Evolutionary conservation across 2,329 filamentous ascomycete species (phyloP).

Genomic region (Cladosporium sphaerospermum): DNA sequence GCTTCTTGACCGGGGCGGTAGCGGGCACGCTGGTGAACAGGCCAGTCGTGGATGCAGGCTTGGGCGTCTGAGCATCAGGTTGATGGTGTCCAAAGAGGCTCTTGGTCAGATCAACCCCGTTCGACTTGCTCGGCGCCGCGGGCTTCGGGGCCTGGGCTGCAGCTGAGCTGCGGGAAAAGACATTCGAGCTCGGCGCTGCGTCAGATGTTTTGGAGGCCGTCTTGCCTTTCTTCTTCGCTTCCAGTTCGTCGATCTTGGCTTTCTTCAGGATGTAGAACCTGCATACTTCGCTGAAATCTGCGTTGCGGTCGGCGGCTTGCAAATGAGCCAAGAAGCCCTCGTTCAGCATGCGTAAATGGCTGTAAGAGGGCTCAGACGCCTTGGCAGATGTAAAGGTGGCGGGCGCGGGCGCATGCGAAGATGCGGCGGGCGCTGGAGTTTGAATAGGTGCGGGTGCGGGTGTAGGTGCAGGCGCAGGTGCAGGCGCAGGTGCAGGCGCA

Average conservation of each 20-base stretch:
- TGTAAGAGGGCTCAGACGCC: constrained; percentile 1
- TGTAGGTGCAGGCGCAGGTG: neutral
- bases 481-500: neutral
- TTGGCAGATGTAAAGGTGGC: neutral
- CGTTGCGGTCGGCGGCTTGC: constrained; percentile 17
- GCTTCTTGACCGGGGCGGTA: constrained; percentile 26
- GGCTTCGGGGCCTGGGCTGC: neutral
- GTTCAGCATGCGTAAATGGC: constrained; percentile 19
- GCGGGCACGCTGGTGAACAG: constrained; percentile 19
- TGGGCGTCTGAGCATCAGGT: constrained; percentile 16
- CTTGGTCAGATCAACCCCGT: constrained; percentile 9
- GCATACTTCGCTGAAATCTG: constrained; percentile 25
- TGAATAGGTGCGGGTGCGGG: no score
- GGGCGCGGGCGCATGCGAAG: neutral
- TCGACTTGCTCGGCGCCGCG: neutral
- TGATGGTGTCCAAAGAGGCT: constrained; percentile 11
- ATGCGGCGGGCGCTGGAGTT: neutral
- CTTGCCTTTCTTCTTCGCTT: neutral
- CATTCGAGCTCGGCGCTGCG: neutral
- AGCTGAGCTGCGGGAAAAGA: neutral
- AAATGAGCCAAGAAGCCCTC: constrained; percentile 24
- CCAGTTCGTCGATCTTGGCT: constrained; percentile 19
- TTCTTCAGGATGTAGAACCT: constrained; percentile 21
- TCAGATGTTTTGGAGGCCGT: neutral
- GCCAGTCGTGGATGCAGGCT: constrained; percentile 12